Percentiles rank a stretch among this genome's conserved stretches.
These are phyloP conservation scores for Porpolomopsis calyptriformis DNA, from an alignment of 768 basidiomycete genomes.

Conservation along the genomic window DNA sequence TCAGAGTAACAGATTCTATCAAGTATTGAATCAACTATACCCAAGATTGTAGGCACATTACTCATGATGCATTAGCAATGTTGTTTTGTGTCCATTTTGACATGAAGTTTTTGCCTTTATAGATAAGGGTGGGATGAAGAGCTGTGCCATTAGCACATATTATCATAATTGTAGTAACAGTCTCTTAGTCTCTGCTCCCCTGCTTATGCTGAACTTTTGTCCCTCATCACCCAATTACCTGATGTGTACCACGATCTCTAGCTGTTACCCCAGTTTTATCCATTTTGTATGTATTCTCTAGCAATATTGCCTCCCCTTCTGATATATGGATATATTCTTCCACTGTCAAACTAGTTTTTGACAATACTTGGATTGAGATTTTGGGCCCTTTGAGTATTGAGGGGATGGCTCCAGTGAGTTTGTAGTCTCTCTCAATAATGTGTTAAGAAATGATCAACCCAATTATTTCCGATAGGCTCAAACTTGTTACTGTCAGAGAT, in stretches of 20 bases:
- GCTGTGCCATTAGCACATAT: slow-evolving; percentile 21
- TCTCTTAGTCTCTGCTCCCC: slow-evolving; percentile 21
- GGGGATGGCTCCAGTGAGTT: slow-evolving; percentile 22
- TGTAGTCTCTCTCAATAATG: slow-evolving; percentile 18
- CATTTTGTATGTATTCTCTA: slow-evolving; percentile 21
- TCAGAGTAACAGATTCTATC: slow-evolving; percentile 14
- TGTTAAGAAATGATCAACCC: slow-evolving; percentile 17
- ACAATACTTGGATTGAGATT: slow-evolving; percentile 21
- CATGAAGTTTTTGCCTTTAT: slow-evolving; percentile 20
- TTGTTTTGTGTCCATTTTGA: slow-evolving; percentile 16
- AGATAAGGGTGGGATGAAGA: slow-evolving; percentile 16
- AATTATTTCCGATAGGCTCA: slow-evolving; percentile 7
- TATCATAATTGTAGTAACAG: slow-evolving; percentile 17
- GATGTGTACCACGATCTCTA: slow-evolving; percentile 14
- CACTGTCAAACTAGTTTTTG: slow-evolving; percentile 21
- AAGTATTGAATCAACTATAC: not conserved
- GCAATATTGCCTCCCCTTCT: slow-evolving; percentile 13
- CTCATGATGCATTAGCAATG: slow-evolving; percentile 16
- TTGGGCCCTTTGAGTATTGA: slow-evolving; percentile 21
- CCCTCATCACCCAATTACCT: slow-evolving; percentile 17
- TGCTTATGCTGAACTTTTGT: slow-evolving; percentile 7
- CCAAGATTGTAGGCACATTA: slow-evolving; percentile 4
- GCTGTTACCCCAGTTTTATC: slow-evolving; percentile 25
- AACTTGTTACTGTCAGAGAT: too few species aligned
- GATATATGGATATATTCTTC: slow-evolving; percentile 18